phyloP scores from a whole-genome alignment of 345 rosid species.

The Brassica cretica region DNA sequence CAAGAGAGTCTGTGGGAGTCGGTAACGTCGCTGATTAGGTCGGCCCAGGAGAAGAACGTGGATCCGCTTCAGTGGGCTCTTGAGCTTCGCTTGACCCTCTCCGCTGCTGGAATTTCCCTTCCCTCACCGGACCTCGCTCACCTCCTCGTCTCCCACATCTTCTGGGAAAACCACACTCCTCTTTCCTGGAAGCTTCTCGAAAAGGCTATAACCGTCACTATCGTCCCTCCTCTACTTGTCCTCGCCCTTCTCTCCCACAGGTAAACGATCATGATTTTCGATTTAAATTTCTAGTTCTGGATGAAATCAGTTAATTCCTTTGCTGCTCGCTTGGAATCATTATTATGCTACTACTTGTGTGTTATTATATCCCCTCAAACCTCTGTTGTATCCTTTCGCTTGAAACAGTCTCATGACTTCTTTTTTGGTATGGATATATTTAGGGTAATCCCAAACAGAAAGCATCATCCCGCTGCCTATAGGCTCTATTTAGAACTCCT shows the following conservation, averaged over 20 bases:
- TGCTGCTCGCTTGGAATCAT: too few species aligned
- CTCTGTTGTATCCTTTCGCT: too few species aligned
- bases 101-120: constrained; percentile 57
- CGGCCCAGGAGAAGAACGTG: constrained; percentile 63
- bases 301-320: too few species aligned
- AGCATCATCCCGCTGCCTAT: constrained; percentile 71
- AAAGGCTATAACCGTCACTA: constrained; percentile 60
- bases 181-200: constrained; percentile 95
- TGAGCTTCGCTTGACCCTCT: constrained; percentile 59
- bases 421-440: not conserved
- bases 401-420: not conserved
- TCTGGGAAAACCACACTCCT: constrained; percentile 87
- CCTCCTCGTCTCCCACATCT: constrained; percentile 81
- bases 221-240: constrained; percentile 78
- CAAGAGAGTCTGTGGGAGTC: constrained; percentile 58
- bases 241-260: constrained; percentile 84
- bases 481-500: constrained; percentile 89
- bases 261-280: constrained; percentile 21
- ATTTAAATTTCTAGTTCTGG: too few species aligned
- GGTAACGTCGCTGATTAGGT: constrained; percentile 61
- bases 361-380: not conserved
- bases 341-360: too few species aligned
- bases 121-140: constrained; percentile 79
- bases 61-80: constrained; percentile 81
- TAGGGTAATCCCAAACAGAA: constrained; percentile 81